Evolutionary conservation across 1,284 basidiomycete species (phyloP).

Genomic region (Trametes pubescens): DNA sequence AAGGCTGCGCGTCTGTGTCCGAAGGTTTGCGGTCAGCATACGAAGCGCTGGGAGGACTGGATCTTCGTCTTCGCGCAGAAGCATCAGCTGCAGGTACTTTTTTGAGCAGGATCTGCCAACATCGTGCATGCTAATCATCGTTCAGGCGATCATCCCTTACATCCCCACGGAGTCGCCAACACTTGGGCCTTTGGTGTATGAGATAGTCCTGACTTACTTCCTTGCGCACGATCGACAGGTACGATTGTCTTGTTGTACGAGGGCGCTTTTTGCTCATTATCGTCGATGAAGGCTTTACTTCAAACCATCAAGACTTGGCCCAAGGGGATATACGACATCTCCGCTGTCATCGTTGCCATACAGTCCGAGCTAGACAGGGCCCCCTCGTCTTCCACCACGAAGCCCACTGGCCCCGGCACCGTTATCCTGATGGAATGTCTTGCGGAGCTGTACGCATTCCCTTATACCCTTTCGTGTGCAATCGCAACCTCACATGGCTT

Average conservation of each 20-base stretch:
- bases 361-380: conserved; percentile 81
- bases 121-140: conserved; percentile 2
- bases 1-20: conserved; percentile 90
- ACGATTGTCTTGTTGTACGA: conserved; percentile 34
- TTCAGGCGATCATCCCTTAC: conserved; percentile 86
- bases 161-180: conserved; percentile 87
- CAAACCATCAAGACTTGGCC: conserved; percentile 91
- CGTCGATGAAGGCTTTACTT: conserved; percentile 65
- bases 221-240: conserved; percentile 82
- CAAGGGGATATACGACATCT: conserved; percentile 87
- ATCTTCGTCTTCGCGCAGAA: conserved; percentile 92
- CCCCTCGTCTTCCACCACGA: conserved; percentile 57
- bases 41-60: conserved; percentile 93
- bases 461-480: background rate
- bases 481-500: background rate
- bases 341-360: conserved; percentile 88
- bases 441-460: conserved; percentile 78
- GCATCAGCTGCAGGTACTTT: conserved; percentile 71
- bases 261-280: conserved; percentile 2
- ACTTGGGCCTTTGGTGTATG: conserved; percentile 88
- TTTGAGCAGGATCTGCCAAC: conserved; percentile 29
- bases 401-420: conserved; percentile 49
- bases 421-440: conserved; percentile 89
- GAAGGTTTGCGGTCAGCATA: conserved; percentile 85
- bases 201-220: conserved; percentile 93